A percentile compares a stretch with the other conserved stretches of the same genome.
Conservation (phyloP, 352 stramenopile species). For the Phytophthora constricta region DNA sequence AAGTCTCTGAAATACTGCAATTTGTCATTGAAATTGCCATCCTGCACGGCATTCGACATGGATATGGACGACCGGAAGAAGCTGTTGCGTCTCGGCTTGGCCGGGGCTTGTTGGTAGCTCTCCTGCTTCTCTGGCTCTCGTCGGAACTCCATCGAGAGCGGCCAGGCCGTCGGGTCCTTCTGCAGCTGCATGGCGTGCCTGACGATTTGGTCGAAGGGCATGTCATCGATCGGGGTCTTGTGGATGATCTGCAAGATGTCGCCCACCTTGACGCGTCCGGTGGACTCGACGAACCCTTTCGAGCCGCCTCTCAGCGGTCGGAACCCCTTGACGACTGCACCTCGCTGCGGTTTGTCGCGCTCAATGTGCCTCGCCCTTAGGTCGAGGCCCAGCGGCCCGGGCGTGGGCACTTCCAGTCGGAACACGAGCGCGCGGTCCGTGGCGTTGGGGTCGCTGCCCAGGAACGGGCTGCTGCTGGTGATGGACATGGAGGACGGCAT, state of each 20-base stretch:
- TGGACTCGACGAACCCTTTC: conserved; percentile 74
- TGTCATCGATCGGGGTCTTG: conserved; percentile 77
- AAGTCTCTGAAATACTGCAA: conserved; percentile 88
- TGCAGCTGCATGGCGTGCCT: conserved; percentile 79
- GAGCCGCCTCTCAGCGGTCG: conserved; percentile 55
- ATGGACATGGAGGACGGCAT: conserved; percentile 51
- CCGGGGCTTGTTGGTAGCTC: conserved; percentile 28
- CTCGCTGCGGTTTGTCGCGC: conserved; percentile 74
- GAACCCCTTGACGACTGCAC: conserved; percentile 83
- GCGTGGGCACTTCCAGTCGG: conserved; percentile 72
- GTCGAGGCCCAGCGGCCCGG: conserved; percentile 74
- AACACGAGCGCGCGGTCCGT: conserved; percentile 74
- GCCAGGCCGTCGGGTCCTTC: conserved; percentile 70
- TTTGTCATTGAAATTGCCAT: conserved; percentile 88
- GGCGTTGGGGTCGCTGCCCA: conserved; percentile 59
- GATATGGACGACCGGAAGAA: conserved; percentile 77
- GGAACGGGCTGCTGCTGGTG: conserved; percentile 56
- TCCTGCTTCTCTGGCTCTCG: conserved; percentile 56
- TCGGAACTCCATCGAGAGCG: conserved; percentile 79
- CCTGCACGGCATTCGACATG: conserved; percentile 70
- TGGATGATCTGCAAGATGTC: conserved; percentile 86
- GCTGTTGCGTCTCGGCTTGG: conserved; percentile 62
- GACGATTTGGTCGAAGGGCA: conserved; percentile 87
- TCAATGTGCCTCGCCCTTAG: conserved; percentile 77
- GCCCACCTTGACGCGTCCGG: conserved; percentile 72